phyloP scores from a whole-genome alignment of 345 rosid species.

The Toxicodendron radicans region DNA sequence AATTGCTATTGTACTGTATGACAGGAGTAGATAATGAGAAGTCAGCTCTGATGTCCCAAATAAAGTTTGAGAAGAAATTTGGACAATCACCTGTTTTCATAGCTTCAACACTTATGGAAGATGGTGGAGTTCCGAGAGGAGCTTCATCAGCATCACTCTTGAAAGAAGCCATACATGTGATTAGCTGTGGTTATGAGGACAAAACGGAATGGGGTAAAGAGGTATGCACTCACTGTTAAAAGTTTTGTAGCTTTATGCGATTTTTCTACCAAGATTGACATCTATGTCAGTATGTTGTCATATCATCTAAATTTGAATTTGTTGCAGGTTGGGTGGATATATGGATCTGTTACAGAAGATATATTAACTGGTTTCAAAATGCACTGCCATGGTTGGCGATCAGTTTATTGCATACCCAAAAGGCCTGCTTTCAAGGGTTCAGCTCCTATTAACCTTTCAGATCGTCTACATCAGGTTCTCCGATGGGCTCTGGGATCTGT shows the following conservation, averaged over 20 bases:
- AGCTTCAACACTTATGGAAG: slow-evolving; percentile 50
- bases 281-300: background rate
- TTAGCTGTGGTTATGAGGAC: slow-evolving; percentile 72
- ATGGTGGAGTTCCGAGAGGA: slow-evolving; percentile 52
- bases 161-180: slow-evolving; percentile 73
- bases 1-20: slow-evolving; percentile 2
- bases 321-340: slow-evolving; percentile 42
- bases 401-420: slow-evolving; percentile 61
- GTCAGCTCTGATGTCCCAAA: slow-evolving; percentile 40
- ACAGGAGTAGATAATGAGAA: slow-evolving; percentile 51
- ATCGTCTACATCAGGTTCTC: slow-evolving; percentile 73
- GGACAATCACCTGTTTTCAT: slow-evolving; percentile 58
- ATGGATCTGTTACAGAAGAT: too few relatives aligned
- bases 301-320: background rate
- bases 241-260: background rate
- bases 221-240: slow-evolving; percentile 26
- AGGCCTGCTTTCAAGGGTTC: slow-evolving; percentile 74
- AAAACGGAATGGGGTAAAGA: slow-evolving; percentile 77
- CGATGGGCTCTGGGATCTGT: slow-evolving; percentile 79
- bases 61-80: slow-evolving; percentile 61
- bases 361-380: too few relatives aligned
- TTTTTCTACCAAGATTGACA: background rate
- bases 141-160: slow-evolving; percentile 54
- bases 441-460: slow-evolving; percentile 75
- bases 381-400: slow-evolving; percentile 17